These are phyloP conservation scores for Retiboletus flavoniger DNA, from an alignment of 1,284 basidiomycete species.

Conservation along the genomic window DNA sequence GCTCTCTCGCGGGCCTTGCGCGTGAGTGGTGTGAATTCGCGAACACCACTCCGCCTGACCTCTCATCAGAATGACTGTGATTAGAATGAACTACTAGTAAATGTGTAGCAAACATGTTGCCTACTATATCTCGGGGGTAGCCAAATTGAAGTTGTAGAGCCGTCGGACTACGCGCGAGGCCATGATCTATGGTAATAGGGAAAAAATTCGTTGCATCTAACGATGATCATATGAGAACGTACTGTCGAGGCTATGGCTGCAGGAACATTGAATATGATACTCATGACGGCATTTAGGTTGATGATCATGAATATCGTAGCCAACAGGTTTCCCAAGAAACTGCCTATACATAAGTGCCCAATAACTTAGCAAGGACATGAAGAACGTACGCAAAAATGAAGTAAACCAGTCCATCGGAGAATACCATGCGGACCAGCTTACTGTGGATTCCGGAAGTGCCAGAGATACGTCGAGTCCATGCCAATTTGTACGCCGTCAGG, in stretches of 20 bases:
- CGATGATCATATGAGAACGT: constrained; percentile 11
- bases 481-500: constrained; percentile 39
- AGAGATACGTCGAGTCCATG: constrained; percentile 24
- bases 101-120: constrained; percentile 22
- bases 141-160: constrained; percentile 55
- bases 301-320: constrained; percentile 37
- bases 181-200: constrained; percentile 49
- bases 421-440: constrained; percentile 33
- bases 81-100: constrained; percentile 3
- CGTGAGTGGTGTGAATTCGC: constrained; percentile 22
- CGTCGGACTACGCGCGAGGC: constrained; percentile 70
- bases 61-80: constrained; percentile 31
- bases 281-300: constrained; percentile 35
- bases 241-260: constrained; percentile 44
- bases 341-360: constrained; percentile 5
- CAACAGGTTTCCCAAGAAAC: constrained; percentile 36
- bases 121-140: constrained; percentile 58
- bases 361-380: not conserved
- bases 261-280: constrained; percentile 38
- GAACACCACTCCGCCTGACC: constrained; percentile 35
- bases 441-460: constrained; percentile 20
- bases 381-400: constrained; percentile 34
- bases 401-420: constrained; percentile 36
- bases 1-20: constrained; percentile 15
- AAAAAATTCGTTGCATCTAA: not conserved